phyloP scores from a whole-genome alignment of 352 stramenopile genomes.

The Globisporangium spiculum region DNA sequence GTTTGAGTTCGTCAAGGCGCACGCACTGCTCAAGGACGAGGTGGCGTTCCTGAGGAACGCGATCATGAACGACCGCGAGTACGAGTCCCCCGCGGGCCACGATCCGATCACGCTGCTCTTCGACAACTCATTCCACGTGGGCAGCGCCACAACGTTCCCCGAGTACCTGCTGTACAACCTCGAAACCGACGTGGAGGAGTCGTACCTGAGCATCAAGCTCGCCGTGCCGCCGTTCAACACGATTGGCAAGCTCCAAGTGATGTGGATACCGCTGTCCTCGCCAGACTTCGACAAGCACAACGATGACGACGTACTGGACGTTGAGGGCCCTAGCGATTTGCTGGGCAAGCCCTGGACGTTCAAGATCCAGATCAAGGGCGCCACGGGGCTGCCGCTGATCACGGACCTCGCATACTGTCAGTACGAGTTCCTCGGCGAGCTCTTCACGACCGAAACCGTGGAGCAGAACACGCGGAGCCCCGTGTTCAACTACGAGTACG shows the following conservation, averaged over 20 bases:
- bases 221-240: conserved; percentile 90
- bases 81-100: conserved; percentile 79
- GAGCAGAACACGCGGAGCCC: conserved; percentile 87
- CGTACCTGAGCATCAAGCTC: conserved; percentile 89
- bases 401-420: conserved; percentile 90
- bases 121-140: conserved; percentile 91
- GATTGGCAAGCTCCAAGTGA: conserved; percentile 90
- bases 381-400: conserved; percentile 83
- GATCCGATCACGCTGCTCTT: conserved; percentile 92
- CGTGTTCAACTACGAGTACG: conserved; percentile 87
- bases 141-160: conserved; percentile 90
- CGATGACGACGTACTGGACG: conserved; percentile 65
- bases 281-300: conserved; percentile 65
- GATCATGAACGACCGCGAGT: conserved; percentile 85
- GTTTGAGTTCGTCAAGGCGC: conserved; percentile 91
- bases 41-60: conserved; percentile 90
- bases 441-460: conserved; percentile 90
- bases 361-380: conserved; percentile 81
- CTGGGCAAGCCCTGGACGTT: conserved; percentile 91
- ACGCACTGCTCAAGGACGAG: conserved; percentile 83
- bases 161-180: conserved; percentile 92
- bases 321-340: conserved; percentile 71
- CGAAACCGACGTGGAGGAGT: conserved; percentile 89
- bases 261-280: conserved; percentile 85
- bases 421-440: conserved; percentile 92